Evolutionary conservation across 352 stramenopile species (phyloP).

Genomic region (Pilasporangium apinafurcum): DNA sequence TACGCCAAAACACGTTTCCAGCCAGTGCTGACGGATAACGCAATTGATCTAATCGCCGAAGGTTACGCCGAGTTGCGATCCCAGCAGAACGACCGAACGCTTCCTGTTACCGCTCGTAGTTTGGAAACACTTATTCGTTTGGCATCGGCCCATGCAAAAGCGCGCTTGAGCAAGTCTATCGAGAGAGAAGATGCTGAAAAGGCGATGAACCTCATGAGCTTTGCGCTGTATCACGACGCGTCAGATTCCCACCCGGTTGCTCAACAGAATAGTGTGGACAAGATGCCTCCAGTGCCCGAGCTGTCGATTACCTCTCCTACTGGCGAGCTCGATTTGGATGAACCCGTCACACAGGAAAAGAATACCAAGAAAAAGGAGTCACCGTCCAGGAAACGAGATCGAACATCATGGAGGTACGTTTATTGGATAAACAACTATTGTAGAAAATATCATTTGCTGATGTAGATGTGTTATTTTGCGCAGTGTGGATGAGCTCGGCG

Average conservation of each 20-base stretch:
- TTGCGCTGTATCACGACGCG: slow-evolving; percentile 96
- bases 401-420: slow-evolving; percentile 53
- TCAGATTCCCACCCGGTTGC: slow-evolving; percentile 20
- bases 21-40: slow-evolving; percentile 75
- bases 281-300: slow-evolving; percentile 2
- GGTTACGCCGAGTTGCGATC: slow-evolving; percentile 97
- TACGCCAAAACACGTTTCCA: slow-evolving; percentile 96
- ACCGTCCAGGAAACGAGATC: slow-evolving; percentile 59
- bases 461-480: slow-evolving; percentile 3
- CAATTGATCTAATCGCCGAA: slow-evolving; percentile 94
- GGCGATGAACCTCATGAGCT: slow-evolving; percentile 96
- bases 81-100: slow-evolving; percentile 90
- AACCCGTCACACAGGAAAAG: slow-evolving; percentile 4
- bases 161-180: slow-evolving; percentile 87
- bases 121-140: slow-evolving; percentile 99
- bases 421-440: background rate
- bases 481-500: slow-evolving; percentile 52
- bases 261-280: slow-evolving; percentile 10
- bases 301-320: slow-evolving; percentile 1
- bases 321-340: slow-evolving; percentile 15
- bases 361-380: slow-evolving; percentile 13
- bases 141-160: slow-evolving; percentile 96
- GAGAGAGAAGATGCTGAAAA: slow-evolving; percentile 78
- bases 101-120: slow-evolving; percentile 97
- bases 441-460: background rate